phyloP scores from a whole-genome alignment of 768 basidiomycete genomes.

The Crassisporium funariophilum region DNA sequence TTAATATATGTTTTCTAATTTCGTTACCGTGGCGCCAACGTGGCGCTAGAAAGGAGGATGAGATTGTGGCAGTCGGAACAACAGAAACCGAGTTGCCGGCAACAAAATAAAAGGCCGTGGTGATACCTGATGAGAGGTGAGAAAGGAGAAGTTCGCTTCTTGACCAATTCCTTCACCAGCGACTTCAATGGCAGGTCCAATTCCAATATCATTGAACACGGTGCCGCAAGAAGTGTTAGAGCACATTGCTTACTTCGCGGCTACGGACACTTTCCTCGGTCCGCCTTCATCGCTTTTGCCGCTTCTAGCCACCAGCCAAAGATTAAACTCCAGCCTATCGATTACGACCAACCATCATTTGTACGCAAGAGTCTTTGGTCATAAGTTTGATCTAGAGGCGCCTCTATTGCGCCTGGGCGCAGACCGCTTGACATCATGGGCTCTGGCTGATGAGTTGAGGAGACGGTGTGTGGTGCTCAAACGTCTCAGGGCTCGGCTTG shows the following conservation, averaged over 20 bases:
- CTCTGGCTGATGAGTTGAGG: slow-evolving; percentile 63
- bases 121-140: slow-evolving; percentile 12
- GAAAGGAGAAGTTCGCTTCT: slow-evolving; percentile 12
- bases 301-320: slow-evolving; percentile 53
- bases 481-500: slow-evolving; percentile 50
- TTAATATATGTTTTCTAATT: neutral
- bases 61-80: slow-evolving; percentile 7
- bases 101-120: slow-evolving; percentile 15
- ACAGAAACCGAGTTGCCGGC: slow-evolving; percentile 18
- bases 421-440: slow-evolving; percentile 38
- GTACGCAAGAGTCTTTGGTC: slow-evolving; percentile 68
- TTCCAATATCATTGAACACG: slow-evolving; percentile 37
- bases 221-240: slow-evolving; percentile 82
- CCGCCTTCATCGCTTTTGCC: slow-evolving; percentile 63
- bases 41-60: neutral
- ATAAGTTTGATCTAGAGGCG: slow-evolving; percentile 65
- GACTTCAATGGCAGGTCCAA: slow-evolving; percentile 25
- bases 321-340: slow-evolving; percentile 52
- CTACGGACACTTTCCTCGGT: slow-evolving; percentile 52
- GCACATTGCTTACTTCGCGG: slow-evolving; percentile 70
- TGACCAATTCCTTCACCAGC: slow-evolving; percentile 7
- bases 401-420: slow-evolving; percentile 51
- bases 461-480: slow-evolving; percentile 61
- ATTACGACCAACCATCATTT: slow-evolving; percentile 61
- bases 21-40: neutral